phyloP scores from a whole-genome alignment of 2,329 filamentous ascomycete species.

The Zelopaecilomyces penicillatus region DNA sequence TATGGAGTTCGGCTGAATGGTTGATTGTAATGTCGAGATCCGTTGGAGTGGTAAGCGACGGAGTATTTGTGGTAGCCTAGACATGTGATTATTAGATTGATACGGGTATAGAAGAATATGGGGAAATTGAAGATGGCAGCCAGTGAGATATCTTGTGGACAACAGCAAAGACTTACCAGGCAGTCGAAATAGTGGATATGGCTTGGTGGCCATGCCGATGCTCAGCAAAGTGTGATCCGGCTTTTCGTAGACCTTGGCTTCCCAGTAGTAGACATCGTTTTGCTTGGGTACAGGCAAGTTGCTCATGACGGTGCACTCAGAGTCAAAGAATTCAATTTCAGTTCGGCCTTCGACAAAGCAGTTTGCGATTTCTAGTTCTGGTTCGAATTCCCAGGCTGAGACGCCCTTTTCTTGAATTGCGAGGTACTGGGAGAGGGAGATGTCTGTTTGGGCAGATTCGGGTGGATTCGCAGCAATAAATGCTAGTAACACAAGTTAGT shows the following conservation, averaged over 20 bases:
- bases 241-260: slow-evolving; percentile 97
- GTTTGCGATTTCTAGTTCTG: slow-evolving; percentile 97
- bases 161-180: slow-evolving; percentile 56
- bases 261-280: slow-evolving; percentile 99
- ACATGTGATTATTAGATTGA: slow-evolving; percentile 13
- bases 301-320: slow-evolving; percentile 93
- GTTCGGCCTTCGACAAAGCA: slow-evolving; percentile 96
- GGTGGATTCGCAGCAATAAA: slow-evolving; percentile 92
- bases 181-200: slow-evolving; percentile 87
- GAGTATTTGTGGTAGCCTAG: slow-evolving; percentile 83
- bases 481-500: slow-evolving; percentile 43
- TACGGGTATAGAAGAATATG: not conserved
- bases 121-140: not conserved
- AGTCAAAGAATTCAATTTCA: slow-evolving; percentile 98
- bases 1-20: slow-evolving; percentile 76
- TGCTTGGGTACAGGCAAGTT: slow-evolving; percentile 96
- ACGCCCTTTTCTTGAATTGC: slow-evolving; percentile 99
- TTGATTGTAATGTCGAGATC: slow-evolving; percentile 83
- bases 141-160: not conserved
- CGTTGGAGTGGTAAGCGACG: slow-evolving; percentile 81
- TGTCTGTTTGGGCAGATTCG: slow-evolving; percentile 92
- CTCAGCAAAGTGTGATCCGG: slow-evolving; percentile 79
- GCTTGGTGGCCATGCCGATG: slow-evolving; percentile 93
- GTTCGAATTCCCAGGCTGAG: slow-evolving; percentile 99
- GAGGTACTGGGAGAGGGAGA: slow-evolving; percentile 92